Conservation (phyloP, 106 monocot genomes). For the Hemerocallis citrina region DNA sequence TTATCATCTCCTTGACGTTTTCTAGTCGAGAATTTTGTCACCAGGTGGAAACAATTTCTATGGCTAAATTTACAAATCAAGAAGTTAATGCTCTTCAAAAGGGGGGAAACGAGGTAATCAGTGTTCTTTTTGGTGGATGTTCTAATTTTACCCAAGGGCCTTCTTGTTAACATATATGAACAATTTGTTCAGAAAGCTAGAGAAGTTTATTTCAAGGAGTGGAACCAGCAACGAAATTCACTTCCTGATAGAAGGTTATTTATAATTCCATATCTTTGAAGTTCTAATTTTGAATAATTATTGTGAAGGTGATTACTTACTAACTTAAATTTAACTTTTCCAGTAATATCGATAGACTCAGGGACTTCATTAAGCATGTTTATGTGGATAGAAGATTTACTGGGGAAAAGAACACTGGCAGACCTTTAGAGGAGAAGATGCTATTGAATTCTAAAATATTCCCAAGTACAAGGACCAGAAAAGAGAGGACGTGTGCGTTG, state of each 20-base stretch:
- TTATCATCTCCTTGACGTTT: neutral
- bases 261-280: neutral
- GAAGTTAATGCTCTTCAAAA: conserved; percentile 83
- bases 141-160: neutral
- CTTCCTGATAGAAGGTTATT: conserved; percentile 73
- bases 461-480: no score
- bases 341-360: conserved; percentile 63
- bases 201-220: conserved; percentile 67
- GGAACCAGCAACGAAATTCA: conserved; percentile 63
- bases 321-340: neutral
- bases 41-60: conserved; percentile 74
- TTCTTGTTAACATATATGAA: neutral
- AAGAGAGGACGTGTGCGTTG: no score
- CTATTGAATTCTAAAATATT: conserved; percentile 6
- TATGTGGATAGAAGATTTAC: conserved; percentile 69
- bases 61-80: conserved; percentile 81
- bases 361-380: conserved; percentile 74
- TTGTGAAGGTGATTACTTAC: no score
- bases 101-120: conserved; percentile 74
- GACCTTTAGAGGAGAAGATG: conserved; percentile 44
- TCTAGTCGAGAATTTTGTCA: conserved; percentile 77
- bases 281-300: neutral
- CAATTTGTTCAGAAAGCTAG: conserved; percentile 43
- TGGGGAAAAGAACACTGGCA: conserved; percentile 42
- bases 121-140: neutral